These are phyloP conservation scores for Solanum piurae DNA, from an alignment of 257 asterid genomes.

Conservation along the genomic window DNA sequence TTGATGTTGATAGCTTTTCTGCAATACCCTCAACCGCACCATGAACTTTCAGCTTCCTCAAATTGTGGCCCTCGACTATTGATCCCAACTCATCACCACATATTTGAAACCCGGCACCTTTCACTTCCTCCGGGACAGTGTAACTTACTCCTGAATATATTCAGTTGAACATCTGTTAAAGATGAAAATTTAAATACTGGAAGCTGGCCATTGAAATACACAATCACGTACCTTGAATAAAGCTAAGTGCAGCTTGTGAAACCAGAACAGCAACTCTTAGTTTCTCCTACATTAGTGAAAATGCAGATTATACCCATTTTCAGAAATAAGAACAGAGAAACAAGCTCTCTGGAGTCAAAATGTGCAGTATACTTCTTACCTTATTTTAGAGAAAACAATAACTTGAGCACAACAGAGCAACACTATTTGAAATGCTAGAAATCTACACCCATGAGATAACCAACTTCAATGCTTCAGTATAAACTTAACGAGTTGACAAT, in stretches of 20 bases:
- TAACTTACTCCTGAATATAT: slow-evolving; percentile 54
- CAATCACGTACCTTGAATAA: slow-evolving; percentile 52
- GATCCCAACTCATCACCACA: slow-evolving; percentile 74
- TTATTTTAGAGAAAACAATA: neutral
- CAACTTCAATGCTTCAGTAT: neutral
- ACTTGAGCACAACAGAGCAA: neutral
- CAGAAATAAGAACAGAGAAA: neutral
- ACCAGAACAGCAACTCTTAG: slow-evolving; percentile 80
- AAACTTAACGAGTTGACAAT: neutral
- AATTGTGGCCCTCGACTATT: slow-evolving; percentile 62
- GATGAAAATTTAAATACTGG: neutral
- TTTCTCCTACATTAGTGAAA: slow-evolving; percentile 54
- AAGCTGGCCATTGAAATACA: neutral
- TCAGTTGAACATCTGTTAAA: neutral
- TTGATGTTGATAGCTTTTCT: slow-evolving; percentile 48
- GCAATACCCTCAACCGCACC: slow-evolving; percentile 65
- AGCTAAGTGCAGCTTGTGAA: slow-evolving; percentile 81
- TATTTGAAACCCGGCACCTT: slow-evolving; percentile 57
- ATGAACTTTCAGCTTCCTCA: slow-evolving; percentile 57
- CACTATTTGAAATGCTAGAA: neutral
- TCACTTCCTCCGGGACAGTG: slow-evolving; percentile 57
- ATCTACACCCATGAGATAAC: neutral
- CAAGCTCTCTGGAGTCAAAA: neutral
- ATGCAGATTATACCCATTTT: neutral
- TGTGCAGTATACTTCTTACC: neutral